Base-by-base conservation (phyloP, 2,329 filamentous ascomycete genomes). In the Paracorniculantispora psalliotae region DNA sequence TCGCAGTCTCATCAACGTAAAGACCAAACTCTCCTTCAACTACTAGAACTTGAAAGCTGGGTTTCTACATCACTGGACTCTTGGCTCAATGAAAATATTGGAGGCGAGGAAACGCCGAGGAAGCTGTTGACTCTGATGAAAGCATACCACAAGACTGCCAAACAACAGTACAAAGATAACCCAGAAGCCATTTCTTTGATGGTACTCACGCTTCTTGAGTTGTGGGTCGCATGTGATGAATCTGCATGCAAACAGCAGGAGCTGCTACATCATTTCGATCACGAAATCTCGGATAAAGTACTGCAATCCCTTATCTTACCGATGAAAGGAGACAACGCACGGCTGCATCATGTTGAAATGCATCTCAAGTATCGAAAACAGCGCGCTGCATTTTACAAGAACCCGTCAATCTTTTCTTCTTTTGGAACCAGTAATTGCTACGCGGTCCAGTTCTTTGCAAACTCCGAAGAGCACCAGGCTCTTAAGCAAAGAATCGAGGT, bases 171-270 rank as follows among this genome's bases (percentile, higher is more conserved):
- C 48, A 2, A 51, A 0, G 61, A 52, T 0, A 74, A 77, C 9
- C 77, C 83, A 0, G 76, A 80, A 57, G 70, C 68, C 0, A 64
- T 71, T 0, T 87, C 85, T 0, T 54, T 77, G 3, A 84, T 85
- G 78, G 60, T 84, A 1, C 71, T 88, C 0, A 83, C 78, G 0
- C 62, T 81, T 0, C 61, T 85, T 3, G 81, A 86, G 55, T 65
- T 88, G 0, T 88, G 85, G 85, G 66, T 82, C 6, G 80, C 79
- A 0, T 77, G 79, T 35, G 84, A 88, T 61, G 78, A 72, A 57
- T 72, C 73, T 4, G 78, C 77, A 0, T 71, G 75, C 2, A 19
- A 46, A 0, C 59, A 68, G 0, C 71, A 74, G 28, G 68, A 73
- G 0, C 61, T 82, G 1, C 64, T 87, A 0, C n/a, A 8, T 0